These are phyloP conservation scores for Calonectria fujianensis DNA, from an alignment of 2,329 filamentous ascomycete species.

Conservation along the genomic window DNA sequence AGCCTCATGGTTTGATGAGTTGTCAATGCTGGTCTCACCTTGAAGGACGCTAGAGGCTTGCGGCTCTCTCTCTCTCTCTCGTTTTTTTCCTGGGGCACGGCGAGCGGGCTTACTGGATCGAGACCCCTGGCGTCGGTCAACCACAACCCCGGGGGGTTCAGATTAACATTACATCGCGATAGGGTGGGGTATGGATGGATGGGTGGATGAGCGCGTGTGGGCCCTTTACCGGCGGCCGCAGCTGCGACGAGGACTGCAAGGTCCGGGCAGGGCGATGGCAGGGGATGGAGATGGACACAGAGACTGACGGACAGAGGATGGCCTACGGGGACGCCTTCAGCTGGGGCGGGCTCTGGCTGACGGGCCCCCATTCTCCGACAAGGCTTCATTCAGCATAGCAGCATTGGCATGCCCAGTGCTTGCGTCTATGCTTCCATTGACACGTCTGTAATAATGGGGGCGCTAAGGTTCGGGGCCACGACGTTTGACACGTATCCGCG, in stretches of 20 bases:
- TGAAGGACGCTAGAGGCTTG: constrained; percentile 47
- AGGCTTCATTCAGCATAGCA: constrained; percentile 8
- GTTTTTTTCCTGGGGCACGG: constrained; percentile 41
- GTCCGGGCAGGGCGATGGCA: no score
- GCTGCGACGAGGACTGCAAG: constrained; percentile 1
- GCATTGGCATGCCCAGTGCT: neutral
- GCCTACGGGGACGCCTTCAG: neutral
- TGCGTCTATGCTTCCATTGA: constrained; percentile 26
- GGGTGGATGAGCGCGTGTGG: constrained; percentile 3
- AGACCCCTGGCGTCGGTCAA: constrained; percentile 24
- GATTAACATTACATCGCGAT: constrained; percentile 4
- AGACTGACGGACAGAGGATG: neutral
- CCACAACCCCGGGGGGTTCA: neutral
- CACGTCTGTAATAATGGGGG: constrained; percentile 36
- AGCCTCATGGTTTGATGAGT: constrained; percentile 49
- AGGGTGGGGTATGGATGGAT: neutral
- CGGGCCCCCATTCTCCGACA: neutral
- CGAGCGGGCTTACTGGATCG: constrained; percentile 18
- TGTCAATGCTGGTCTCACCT: constrained; percentile 53
- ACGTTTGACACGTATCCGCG: constrained; percentile 51
- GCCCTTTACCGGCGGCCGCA: constrained; percentile 17
- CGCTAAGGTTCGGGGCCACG: constrained; percentile 25
- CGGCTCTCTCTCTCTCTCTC: constrained; percentile 44
- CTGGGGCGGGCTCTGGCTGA: neutral
- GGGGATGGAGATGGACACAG: neutral